Evolutionary conservation across 495 filamentous ascomycete genomes (phyloP).

Genomic region (Hypomontagnella monticulosa): DNA sequence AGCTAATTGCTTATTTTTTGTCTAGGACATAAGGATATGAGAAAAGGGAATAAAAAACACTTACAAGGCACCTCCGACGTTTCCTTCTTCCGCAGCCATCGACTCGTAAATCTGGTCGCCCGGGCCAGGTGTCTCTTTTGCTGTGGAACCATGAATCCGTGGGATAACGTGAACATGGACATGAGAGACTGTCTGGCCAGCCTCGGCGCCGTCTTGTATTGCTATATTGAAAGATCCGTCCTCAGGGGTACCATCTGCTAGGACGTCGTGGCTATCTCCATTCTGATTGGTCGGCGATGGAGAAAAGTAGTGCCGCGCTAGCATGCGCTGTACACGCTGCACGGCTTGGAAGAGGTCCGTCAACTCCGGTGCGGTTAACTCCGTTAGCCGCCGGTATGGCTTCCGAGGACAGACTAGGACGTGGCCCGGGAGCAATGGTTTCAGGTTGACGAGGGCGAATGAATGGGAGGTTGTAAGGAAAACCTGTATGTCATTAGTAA

Average conservation of each 20-base stretch:
- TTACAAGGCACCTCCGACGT: conserved; percentile 72
- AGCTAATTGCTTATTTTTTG: background rate
- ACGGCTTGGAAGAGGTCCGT: conserved; percentile 87
- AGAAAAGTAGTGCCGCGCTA: conserved; percentile 75
- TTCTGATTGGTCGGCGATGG: conserved; percentile 14
- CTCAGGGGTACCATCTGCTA: conserved; percentile 28
- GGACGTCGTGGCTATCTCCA: background rate
- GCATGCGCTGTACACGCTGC: conserved; percentile 79
- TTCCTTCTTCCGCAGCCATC: conserved; percentile 85
- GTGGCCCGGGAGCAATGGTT: conserved; percentile 92
- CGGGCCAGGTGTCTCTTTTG: conserved; percentile 58
- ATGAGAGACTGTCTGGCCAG: conserved; percentile 90
- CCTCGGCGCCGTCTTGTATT: conserved; percentile 87
- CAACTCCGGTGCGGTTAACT: conserved; percentile 77
- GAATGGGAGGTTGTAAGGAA: conserved; percentile 83
- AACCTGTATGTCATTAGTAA: conserved; percentile 62
- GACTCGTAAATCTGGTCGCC: conserved; percentile 76
- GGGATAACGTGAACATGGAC: conserved; percentile 96
- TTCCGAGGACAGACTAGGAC: conserved; percentile 79
- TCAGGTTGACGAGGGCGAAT: conserved; percentile 92
- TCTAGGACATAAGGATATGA: background rate
- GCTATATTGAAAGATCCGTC: conserved; percentile 84
- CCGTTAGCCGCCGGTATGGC: conserved; percentile 74
- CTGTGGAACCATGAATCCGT: conserved; percentile 58
- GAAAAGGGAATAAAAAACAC: conserved; percentile 44